Conservation (phyloP, 345 rosid species). For the Angophora floribunda region DNA sequence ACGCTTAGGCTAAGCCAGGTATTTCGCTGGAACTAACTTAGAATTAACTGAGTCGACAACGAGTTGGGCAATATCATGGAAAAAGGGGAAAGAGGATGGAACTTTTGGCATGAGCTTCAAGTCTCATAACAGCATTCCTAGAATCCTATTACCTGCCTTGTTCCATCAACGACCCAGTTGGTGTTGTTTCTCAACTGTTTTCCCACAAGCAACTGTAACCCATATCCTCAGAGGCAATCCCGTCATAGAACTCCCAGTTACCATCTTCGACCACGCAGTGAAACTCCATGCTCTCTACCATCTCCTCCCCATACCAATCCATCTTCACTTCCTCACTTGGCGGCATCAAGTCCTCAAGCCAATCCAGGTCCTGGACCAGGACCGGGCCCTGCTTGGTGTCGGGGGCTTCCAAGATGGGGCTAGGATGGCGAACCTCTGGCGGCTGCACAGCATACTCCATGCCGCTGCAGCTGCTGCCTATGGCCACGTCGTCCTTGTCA, state of each 20-base stretch:
- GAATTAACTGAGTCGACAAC: background rate
- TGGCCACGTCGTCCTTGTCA: background rate
- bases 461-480: background rate
- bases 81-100: background rate
- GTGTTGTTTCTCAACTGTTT: background rate
- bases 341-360: background rate
- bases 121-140: background rate
- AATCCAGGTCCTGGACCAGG: background rate
- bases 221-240: background rate
- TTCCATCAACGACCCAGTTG: background rate
- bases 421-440: background rate
- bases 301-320: constrained; percentile 5
- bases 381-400: background rate
- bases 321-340: background rate
- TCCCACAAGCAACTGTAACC: constrained; percentile 11
- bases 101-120: background rate
- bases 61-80: background rate
- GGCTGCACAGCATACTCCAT: background rate
- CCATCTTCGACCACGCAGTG: background rate
- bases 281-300: constrained; percentile 1
- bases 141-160: background rate
- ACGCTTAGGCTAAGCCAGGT: background rate
- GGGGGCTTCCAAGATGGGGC: background rate
- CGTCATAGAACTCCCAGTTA: background rate
- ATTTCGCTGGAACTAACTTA: background rate